Base-by-base conservation (phyloP, 257 asterid genomes). In the Agastache rugosa region DNA sequence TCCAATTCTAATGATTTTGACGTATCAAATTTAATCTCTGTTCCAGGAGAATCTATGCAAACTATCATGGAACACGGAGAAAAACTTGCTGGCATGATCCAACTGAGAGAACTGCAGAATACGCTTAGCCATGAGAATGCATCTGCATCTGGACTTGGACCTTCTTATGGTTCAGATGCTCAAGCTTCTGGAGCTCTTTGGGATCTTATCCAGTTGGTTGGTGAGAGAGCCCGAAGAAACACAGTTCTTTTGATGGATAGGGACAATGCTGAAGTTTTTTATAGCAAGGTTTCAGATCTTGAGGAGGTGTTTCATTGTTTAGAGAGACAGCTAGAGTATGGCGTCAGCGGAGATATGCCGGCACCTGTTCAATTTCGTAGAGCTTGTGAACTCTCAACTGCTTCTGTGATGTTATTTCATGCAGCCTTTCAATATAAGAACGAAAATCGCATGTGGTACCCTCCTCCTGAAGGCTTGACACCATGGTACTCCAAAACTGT, bases 191-290 rank as follows among this genome's bases (percentile, higher is more conserved):
- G 97, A 71, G 91, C 97, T 80, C 92, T 92, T 54, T 94, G 99
- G 99, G 97, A 90, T 85, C 93, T 94, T 67, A 90, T 92, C 73
- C 99, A 94, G 80, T 80, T 92, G 79, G 96, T 90, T 35, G 99
- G 99, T 35, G 97, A 94, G 80, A 87, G 84, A 84, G 87, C 97
- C 59, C 97, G 99, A 39, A 80, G 96, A 53, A 87, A 80, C 79
- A 87, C 97, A 48, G 96, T 94, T 81, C 96, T 94, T 75, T 73
- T 94, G 89, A 94, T 94, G 97, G 99, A 94, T 80, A 94, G 97
- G 79, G 97, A 94, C 62, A 94, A 90, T 83, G 92, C 96, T 77
- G 99, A 93, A 87, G 98, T 93, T 68, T 93, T 93, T 77, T 93
- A 88, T 71, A 94, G 97, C 68, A 94, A 87, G 83, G 97, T 94